phyloP scores from a whole-genome alignment of 257 asterid genomes.

The Verbascum thapsus region DNA sequence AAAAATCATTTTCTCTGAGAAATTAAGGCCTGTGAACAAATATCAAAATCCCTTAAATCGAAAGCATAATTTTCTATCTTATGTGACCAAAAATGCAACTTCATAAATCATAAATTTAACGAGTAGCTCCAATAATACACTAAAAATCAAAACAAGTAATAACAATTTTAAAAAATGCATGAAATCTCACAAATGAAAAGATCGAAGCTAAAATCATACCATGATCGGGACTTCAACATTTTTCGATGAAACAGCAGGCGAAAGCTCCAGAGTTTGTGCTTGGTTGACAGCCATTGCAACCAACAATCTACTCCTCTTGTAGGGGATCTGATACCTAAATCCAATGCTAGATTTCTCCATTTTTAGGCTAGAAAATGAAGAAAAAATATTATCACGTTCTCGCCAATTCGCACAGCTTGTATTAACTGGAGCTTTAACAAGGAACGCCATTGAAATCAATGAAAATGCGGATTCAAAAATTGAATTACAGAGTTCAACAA shows the following conservation, averaged over 20 bases:
- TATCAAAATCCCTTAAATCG: no score
- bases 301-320: conserved; percentile 26
- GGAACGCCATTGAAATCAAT: conserved; percentile 39
- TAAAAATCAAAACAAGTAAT: neutral
- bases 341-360: conserved; percentile 3
- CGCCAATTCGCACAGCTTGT: conserved; percentile 26
- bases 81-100: no score
- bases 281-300: conserved; percentile 36
- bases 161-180: neutral
- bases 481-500: no score
- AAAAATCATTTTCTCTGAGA: no score
- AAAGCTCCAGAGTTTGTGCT: conserved; percentile 31
- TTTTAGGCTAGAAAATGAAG: conserved; percentile 27
- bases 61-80: no score
- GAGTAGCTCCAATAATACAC: conserved; percentile 2
- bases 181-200: neutral
- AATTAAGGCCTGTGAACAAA: no score
- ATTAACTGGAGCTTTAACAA: conserved; percentile 36
- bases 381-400: conserved; percentile 26
- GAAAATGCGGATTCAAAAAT: neutral
- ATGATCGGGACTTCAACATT: conserved; percentile 46
- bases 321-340: conserved; percentile 22
- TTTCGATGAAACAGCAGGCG: conserved; percentile 21
- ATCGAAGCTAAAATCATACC: conserved; percentile 37
- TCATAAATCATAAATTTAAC: neutral